Percentiles rank a stretch among this genome's conserved stretches.
phyloP scores from a whole-genome alignment of 768 basidiomycete species.

The Rhodotorula diobovata region DNA sequence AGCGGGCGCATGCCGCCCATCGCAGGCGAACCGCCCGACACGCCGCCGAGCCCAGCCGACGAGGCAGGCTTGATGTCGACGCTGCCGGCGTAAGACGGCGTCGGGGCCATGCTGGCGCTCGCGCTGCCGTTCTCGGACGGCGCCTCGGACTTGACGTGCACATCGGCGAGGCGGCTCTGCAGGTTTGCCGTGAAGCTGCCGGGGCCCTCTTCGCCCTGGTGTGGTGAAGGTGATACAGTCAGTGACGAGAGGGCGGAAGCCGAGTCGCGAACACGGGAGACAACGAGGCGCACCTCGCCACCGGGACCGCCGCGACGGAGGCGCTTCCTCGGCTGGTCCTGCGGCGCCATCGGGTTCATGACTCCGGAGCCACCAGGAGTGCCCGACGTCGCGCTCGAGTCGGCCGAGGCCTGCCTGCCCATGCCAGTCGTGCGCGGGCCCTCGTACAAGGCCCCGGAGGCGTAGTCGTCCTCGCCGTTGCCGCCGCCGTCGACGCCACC shows the following conservation, averaged over 20 bases:
- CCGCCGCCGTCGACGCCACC: background rate
- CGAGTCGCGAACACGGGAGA: background rate
- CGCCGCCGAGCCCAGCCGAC: background rate
- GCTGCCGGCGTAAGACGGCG: conserved; percentile 20
- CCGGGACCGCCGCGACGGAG: conserved; percentile 22
- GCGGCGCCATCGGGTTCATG: conserved; percentile 8
- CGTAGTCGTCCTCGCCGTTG: conserved; percentile 2
- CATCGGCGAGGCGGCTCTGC: conserved; percentile 24
- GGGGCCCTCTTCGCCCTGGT: conserved; percentile 17
- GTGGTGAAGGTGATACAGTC: background rate
- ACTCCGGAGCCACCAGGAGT: background rate
- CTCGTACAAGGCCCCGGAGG: background rate
- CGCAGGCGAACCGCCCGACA: background rate
- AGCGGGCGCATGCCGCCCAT: background rate
- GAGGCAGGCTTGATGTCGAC: background rate
- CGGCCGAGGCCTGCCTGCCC: conserved; percentile 12
- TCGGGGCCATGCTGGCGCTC: conserved; percentile 10
- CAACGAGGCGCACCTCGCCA: conserved; percentile 15
- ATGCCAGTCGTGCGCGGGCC: conserved; percentile 25
- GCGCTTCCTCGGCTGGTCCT: conserved; percentile 27
- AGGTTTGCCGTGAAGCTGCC: conserved; percentile 23
- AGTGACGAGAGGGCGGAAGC: background rate
- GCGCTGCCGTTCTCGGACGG: conserved; percentile 7
- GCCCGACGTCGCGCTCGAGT: background rate
- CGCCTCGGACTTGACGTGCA: conserved; percentile 33